phyloP scores from a whole-genome alignment of 2,329 filamentous ascomycete genomes.

The Purpureocillium lavendulum region DNA sequence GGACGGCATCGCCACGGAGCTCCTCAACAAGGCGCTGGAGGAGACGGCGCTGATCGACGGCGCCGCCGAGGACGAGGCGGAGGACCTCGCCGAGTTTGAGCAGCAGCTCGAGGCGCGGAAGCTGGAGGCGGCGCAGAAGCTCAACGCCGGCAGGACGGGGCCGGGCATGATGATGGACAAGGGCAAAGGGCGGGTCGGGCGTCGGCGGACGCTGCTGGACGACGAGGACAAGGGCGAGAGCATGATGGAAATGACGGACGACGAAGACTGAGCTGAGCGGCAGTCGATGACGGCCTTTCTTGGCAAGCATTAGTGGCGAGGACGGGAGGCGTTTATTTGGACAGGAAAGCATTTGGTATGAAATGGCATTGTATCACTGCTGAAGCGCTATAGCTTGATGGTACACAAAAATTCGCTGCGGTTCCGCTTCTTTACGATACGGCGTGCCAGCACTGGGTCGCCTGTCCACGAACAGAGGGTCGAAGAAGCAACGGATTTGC shows the following conservation, averaged over 20 bases:
- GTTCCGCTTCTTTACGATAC: no score
- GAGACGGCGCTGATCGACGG: slow-evolving; percentile 44
- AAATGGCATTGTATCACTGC: not conserved
- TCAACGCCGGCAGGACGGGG: slow-evolving; percentile 18
- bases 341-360: not conserved
- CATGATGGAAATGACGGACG: slow-evolving; percentile 50
- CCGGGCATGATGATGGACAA: slow-evolving; percentile 24
- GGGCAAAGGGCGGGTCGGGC: slow-evolving; percentile 35
- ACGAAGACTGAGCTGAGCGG: slow-evolving; percentile 27
- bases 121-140: slow-evolving; percentile 29
- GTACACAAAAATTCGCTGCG: not conserved
- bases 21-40: slow-evolving; percentile 63
- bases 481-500: no score
- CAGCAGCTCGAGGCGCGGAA: slow-evolving; percentile 39
- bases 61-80: slow-evolving; percentile 36
- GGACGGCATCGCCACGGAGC: slow-evolving; percentile 72
- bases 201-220: slow-evolving; percentile 20
- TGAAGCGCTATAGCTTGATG: not conserved
- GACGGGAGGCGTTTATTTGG: not conserved
- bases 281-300: no score
- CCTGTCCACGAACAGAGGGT: no score
- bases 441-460: no score
- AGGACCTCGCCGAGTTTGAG: slow-evolving; percentile 43
- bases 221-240: slow-evolving; percentile 32
- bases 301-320: no score